Base-by-base conservation (phyloP, 2,329 filamentous ascomycete species). In the Penicillium sp. region DNA sequence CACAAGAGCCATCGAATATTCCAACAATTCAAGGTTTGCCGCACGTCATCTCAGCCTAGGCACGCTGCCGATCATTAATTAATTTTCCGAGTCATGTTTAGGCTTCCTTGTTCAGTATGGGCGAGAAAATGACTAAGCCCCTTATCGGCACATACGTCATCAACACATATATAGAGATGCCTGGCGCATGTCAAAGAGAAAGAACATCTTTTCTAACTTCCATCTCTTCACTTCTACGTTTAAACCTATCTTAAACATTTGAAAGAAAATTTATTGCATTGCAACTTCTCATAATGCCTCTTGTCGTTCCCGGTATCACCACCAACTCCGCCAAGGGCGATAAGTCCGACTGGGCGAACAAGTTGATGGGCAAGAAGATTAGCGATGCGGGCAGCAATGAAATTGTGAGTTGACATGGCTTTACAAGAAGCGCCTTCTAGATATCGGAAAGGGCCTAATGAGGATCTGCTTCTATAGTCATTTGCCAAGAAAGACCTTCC, bases 401-500 rank as follows among this genome's bases (percentile, higher is more conserved):
- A 43, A 64, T 66, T 29, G 75, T 77, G 60, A 35, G 71, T 61
- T 21, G 8, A 4, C 44, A 14, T 3, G 26, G 3, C 2, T 45
- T 22, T 4, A 37, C 11, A 10, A 46, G 35, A 10, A 0, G 16
- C 2, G 5, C 7, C 11, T 22, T 5, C 5, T 19, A 14, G 5
- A 7, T 14, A 3, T 2, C 2, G 1, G 3, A 9, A 22, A 4
- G 19, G 16, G 37, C 14, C 39, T 41, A 41, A 41, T 41, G 10
- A 6, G 11, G 7, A 3, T 22, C 11, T 22, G 11, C 19, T 14
- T 13, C 10, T 13, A 9, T 61, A 79, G 75, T 72, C 68, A 1
- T 81, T 81, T 52, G 73, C 78, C 22, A 80, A 77, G 64, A 73
- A 73, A 53, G 79, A 80, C 44, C 70, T 81, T 3, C 79, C 79